Evolutionary conservation across 225 moss, liverwort and hornwort genomes (phyloP), one percentile per base, ranked within the genome.

Genomic region (Marchantia polymorpha): DNA sequence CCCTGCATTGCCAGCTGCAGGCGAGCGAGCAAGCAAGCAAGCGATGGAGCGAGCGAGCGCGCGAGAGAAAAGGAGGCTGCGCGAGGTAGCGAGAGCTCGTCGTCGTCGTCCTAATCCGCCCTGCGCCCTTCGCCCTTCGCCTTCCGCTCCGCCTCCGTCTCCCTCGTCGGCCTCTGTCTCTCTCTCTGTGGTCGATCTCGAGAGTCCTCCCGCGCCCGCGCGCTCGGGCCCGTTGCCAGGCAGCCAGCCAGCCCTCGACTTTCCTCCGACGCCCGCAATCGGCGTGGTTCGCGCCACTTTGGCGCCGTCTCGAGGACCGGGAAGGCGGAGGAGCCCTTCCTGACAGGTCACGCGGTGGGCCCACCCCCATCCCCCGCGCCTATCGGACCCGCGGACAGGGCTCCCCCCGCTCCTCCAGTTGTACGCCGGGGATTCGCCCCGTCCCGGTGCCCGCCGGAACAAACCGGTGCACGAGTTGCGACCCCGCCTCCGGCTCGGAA

Each of bases 1-100:
- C 64, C 0, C 65, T 77, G 52, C 78, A 12, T 0, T 79, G 78
- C 78, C 78, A 79, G 78, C 78, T 79, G 69, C 77, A 63, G 49
- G 8, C 64, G 60, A 51, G 54, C 50, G 53, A 74, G 23, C 74
- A 7, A 16, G 11, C 8, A 23, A 70, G 26, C 48, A 11, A 73
- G 51, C 49, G 12, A 14, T 10, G 16, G 20, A 30, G 75, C 75
- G 58, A 60, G 30, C 69, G 30, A 14, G 30, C 8, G 30, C 69
- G 72, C n/a, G n/a, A n/a, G 39, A 39, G 39, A 23, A 56, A 56
- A 12, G 56, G 31, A 75, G 73, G 20, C 6, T 27, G 19, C 56
- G 56, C 46, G 39, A 39, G n/a, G n/a, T 39, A 2, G 76, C 77
- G 20, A 63, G 63, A 20, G 63, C 47, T 77, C 64, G 8, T 56